Evolutionary conservation across 2,329 filamentous ascomycete species (phyloP).

Genomic region (Penicillium sumatraense): DNA sequence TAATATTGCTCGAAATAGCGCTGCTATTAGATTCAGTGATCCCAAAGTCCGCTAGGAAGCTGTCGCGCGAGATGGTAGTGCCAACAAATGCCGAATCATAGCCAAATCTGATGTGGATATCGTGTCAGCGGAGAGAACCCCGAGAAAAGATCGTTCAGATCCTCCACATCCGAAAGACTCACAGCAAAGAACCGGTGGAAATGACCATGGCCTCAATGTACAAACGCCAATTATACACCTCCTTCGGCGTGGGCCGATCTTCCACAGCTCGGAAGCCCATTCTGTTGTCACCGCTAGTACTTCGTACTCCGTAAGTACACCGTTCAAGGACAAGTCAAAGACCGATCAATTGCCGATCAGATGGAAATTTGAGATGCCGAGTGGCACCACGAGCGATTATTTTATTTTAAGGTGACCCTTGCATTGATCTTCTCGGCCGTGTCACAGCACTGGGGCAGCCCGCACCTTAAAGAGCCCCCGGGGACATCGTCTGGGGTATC

Average conservation of each 20-base stretch:
- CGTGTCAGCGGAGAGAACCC: slow-evolving; percentile 15
- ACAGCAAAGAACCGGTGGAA: slow-evolving; percentile 52
- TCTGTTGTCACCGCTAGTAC: neutral
- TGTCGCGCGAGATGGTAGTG: slow-evolving; percentile 56
- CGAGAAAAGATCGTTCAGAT: too few relatives aligned
- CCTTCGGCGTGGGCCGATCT: slow-evolving; percentile 60
- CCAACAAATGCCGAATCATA: slow-evolving; percentile 62
- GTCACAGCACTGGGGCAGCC: too few relatives aligned
- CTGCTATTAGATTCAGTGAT: slow-evolving; percentile 43
- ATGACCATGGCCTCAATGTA: slow-evolving; percentile 56
- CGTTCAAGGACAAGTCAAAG: neutral
- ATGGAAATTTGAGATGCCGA: neutral
- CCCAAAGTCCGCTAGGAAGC: slow-evolving; percentile 54
- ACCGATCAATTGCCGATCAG: slow-evolving; percentile 7
- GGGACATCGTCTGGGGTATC: neutral
- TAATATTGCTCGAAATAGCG: slow-evolving; percentile 54
- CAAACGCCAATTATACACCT: slow-evolving; percentile 60
- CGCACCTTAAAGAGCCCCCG: slow-evolving; percentile 1
- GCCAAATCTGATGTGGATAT: slow-evolving; percentile 48
- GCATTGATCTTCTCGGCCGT: neutral
- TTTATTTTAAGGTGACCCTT: slow-evolving; percentile 1
- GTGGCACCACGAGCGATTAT: slow-evolving; percentile 14
- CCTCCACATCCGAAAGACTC: slow-evolving; percentile 20
- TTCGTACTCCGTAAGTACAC: neutral
- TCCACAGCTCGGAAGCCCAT: slow-evolving; percentile 47